A percentile compares a stretch with the other conserved stretches of the same genome.
phyloP scores from a whole-genome alignment of 495 filamentous ascomycete species.

The Penicillium malachiteum region DNA sequence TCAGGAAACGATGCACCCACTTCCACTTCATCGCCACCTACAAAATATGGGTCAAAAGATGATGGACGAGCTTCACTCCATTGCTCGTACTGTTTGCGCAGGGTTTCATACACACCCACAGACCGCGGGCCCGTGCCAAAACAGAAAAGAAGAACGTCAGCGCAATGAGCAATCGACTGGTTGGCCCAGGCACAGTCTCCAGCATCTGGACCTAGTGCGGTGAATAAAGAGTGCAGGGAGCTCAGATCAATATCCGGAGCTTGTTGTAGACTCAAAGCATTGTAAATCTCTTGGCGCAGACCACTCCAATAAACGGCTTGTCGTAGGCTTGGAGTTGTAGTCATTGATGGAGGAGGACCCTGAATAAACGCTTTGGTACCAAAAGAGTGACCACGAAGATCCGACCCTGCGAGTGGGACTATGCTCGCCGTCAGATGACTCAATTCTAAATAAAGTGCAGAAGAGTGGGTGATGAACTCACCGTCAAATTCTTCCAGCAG shows the following conservation, averaged over 20 bases:
- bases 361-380: slow-evolving; percentile 27
- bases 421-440: neutral
- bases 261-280: slow-evolving; percentile 25
- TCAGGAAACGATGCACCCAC: slow-evolving; percentile 20
- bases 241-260: slow-evolving; percentile 27
- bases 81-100: slow-evolving; percentile 19
- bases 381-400: slow-evolving; percentile 28
- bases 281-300: slow-evolving; percentile 27
- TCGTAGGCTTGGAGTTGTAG: slow-evolving; percentile 23
- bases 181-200: slow-evolving; percentile 28
- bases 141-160: slow-evolving; percentile 24
- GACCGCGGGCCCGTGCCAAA: slow-evolving; percentile 21
- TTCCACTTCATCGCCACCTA: slow-evolving; percentile 17
- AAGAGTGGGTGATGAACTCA: slow-evolving; percentile 18
- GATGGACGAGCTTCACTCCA: slow-evolving; percentile 20
- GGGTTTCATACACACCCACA: slow-evolving; percentile 16
- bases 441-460: neutral
- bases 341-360: slow-evolving; percentile 18
- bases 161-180: slow-evolving; percentile 27
- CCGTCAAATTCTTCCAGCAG: slow-evolving; percentile 62
- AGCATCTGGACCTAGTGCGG: slow-evolving; percentile 14
- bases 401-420: slow-evolving; percentile 29
- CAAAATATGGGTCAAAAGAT: slow-evolving; percentile 27
- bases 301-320: slow-evolving; percentile 30
- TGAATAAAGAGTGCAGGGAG: slow-evolving; percentile 23